Evolutionary conservation across 805 yeast genomes (phyloP).

Genomic region (Clavispora vitiphila): DNA sequence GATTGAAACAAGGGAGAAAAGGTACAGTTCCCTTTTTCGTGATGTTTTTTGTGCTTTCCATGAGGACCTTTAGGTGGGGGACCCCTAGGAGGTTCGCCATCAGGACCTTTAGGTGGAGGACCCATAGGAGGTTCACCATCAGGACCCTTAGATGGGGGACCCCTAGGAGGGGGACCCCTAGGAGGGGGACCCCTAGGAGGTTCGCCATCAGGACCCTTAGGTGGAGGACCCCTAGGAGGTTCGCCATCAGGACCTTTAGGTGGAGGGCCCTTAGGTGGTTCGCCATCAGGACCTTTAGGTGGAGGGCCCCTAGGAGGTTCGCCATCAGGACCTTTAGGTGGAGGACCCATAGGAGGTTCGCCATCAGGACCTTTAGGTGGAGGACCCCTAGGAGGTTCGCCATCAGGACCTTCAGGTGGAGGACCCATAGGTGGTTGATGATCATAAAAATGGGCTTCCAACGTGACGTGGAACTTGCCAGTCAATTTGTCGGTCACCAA

Average conservation of each 20-base stretch:
- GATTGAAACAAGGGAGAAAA: slow-evolving; percentile 18
- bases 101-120: too few relatives aligned
- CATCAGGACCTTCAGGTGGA: too few relatives aligned
- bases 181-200: too few relatives aligned
- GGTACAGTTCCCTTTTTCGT: neutral
- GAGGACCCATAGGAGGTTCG: neutral
- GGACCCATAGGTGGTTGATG: too few relatives aligned
- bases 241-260: too few relatives aligned
- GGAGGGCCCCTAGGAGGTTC: neutral
- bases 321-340: neutral
- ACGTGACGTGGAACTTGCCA: slow-evolving; percentile 54
- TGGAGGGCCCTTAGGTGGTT: too few relatives aligned
- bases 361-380: neutral
- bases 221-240: too few relatives aligned
- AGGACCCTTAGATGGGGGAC: too few relatives aligned
- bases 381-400: slow-evolving; percentile 2
- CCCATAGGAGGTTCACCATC: neutral
- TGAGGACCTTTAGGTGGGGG: neutral
- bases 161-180: too few relatives aligned
- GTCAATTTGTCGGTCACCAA: slow-evolving; percentile 44
- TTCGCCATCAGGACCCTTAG: too few relatives aligned
- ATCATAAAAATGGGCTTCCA: slow-evolving; percentile 49
- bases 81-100: too few relatives aligned
- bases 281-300: neutral
- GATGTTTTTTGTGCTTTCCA: neutral